Percentiles rank a stretch among this genome's conserved stretches.
These are phyloP conservation scores for Globisporangium nunn DNA, from an alignment of 352 stramenopile genomes.

Conservation along the genomic window DNA sequence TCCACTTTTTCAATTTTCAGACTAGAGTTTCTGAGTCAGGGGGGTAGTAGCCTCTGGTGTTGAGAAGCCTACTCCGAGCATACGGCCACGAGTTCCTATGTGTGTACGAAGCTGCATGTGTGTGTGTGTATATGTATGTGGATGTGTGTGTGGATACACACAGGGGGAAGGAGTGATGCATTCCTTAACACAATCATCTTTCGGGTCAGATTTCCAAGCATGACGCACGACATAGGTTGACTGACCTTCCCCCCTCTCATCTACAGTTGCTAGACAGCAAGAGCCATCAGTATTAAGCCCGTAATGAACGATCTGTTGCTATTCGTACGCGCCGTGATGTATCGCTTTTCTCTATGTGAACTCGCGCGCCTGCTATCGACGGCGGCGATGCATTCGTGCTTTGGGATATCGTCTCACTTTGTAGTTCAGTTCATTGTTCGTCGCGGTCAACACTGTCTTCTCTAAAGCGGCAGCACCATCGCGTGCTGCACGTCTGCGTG, in stretches of 20 bases:
- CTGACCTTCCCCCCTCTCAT: conserved; percentile 58
- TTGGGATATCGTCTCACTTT: too few species aligned
- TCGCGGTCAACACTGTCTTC: too few species aligned
- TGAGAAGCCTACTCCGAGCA: conserved; percentile 72
- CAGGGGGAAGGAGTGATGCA: conserved; percentile 58
- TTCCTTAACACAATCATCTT: conserved; percentile 84
- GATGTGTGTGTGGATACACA: not conserved
- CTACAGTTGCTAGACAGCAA: not conserved
- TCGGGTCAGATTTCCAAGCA: conserved; percentile 86
- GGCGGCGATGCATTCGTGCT: not conserved
- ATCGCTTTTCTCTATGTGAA: not conserved
- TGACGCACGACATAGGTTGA: conserved; percentile 76
- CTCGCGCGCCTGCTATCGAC: not conserved
- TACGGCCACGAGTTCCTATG: conserved; percentile 15
- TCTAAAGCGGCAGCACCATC: conserved; percentile 35
- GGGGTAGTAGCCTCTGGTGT: conserved; percentile 84
- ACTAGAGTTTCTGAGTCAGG: conserved; percentile 89
- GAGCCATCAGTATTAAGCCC: not conserved
- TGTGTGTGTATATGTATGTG: conserved; percentile 3
- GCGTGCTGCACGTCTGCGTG: conserved; percentile 61
- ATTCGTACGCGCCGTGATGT: not conserved
- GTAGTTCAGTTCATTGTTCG: too few species aligned
- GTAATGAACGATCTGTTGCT: not conserved
- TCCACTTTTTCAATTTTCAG: conserved; percentile 76
- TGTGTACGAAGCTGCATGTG: not conserved